These are phyloP conservation scores for Oryza coarctata DNA, from an alignment of 176 grass and related monocot species.

Conservation along the genomic window DNA sequence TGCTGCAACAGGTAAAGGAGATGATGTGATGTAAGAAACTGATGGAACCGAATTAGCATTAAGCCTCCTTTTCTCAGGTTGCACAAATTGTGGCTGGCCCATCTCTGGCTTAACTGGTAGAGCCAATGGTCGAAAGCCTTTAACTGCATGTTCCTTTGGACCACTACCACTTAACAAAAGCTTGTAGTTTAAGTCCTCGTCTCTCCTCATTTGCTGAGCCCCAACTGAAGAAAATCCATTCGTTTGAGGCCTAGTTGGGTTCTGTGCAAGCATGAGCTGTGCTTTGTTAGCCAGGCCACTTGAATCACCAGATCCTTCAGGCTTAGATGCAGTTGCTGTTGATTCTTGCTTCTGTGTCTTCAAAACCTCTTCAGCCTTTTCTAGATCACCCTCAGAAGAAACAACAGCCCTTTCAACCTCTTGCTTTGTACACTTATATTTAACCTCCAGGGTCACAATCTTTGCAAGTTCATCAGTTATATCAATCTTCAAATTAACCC, in stretches of 20 bases:
- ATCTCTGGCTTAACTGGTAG: slow-evolving; percentile 50
- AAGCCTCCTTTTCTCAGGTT: slow-evolving; percentile 64
- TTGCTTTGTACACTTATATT: slow-evolving; percentile 85
- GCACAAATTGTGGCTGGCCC: slow-evolving; percentile 56
- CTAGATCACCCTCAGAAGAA: slow-evolving; percentile 87
- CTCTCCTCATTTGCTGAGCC: slow-evolving; percentile 60
- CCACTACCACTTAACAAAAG: slow-evolving; percentile 44
- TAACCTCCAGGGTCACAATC: slow-evolving; percentile 67
- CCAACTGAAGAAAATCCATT: slow-evolving; percentile 51
- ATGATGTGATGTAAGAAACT: slow-evolving; percentile 53
- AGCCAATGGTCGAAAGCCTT: slow-evolving; percentile 57
- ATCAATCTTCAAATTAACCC: slow-evolving; percentile 83
- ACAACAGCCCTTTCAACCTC: slow-evolving; percentile 98
- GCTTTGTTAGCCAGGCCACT: slow-evolving; percentile 58
- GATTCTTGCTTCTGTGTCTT: slow-evolving; percentile 82
- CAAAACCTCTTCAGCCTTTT: slow-evolving; percentile 76
- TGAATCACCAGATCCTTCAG: slow-evolving; percentile 57
- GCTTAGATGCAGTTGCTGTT: slow-evolving; percentile 28
- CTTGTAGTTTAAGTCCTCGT: slow-evolving; percentile 81
- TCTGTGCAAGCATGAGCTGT: slow-evolving; percentile 41
- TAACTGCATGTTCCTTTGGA: slow-evolving; percentile 64
- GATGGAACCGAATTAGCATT: slow-evolving; percentile 49
- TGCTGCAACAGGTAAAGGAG: slow-evolving; percentile 61
- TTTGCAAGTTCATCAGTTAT: slow-evolving; percentile 82
- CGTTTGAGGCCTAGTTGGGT: slow-evolving; percentile 56